A percentile compares a stretch with the other conserved stretches of the same genome.
phyloP scores from a whole-genome alignment of 371 early-diverging fungal species.

The Phascolomyces articulosus region DNA sequence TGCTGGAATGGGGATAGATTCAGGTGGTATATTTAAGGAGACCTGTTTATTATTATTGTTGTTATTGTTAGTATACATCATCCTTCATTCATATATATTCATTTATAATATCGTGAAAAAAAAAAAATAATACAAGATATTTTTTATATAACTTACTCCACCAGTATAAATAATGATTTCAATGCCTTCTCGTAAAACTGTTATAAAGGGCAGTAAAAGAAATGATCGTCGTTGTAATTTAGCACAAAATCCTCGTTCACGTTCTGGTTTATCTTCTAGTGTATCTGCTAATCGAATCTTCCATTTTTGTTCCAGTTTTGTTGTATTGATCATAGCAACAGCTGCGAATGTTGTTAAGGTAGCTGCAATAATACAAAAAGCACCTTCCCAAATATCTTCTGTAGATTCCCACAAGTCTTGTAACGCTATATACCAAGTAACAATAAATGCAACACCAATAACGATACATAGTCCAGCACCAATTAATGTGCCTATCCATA shows the following conservation, averaged over 20 bases:
- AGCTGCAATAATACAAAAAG: constrained; percentile 68
- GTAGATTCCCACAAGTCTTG: constrained; percentile 58
- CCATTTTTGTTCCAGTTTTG: constrained; percentile 75
- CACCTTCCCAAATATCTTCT: constrained; percentile 82
- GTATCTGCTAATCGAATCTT: constrained; percentile 59
- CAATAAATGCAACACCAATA: constrained; percentile 75
- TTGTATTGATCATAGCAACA: constrained; percentile 72
- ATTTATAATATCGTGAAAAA: constrained; percentile 28
- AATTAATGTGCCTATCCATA: constrained; percentile 63
- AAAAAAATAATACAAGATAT: constrained; percentile 42
- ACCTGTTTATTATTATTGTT: constrained; percentile 53
- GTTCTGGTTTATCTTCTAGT: constrained; percentile 33
- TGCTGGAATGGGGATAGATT: constrained; percentile 79
- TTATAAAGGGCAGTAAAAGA: constrained; percentile 75
- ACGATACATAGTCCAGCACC: constrained; percentile 63
- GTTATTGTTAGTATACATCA: too few relatives aligned
- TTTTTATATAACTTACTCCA: constrained; percentile 64
- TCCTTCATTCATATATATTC: too few relatives aligned
- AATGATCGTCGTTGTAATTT: constrained; percentile 59
- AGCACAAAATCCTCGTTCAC: constrained; percentile 19
- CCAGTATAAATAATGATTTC: constrained; percentile 83
- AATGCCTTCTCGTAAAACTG: constrained; percentile 82
- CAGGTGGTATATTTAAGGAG: constrained; percentile 62
- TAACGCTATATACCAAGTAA: constrained; percentile 58
- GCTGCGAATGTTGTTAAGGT: constrained; percentile 74